These are phyloP conservation scores for Hanseniaspora thailandica DNA, from an alignment of 805 yeast genomes.

Conservation along the genomic window DNA sequence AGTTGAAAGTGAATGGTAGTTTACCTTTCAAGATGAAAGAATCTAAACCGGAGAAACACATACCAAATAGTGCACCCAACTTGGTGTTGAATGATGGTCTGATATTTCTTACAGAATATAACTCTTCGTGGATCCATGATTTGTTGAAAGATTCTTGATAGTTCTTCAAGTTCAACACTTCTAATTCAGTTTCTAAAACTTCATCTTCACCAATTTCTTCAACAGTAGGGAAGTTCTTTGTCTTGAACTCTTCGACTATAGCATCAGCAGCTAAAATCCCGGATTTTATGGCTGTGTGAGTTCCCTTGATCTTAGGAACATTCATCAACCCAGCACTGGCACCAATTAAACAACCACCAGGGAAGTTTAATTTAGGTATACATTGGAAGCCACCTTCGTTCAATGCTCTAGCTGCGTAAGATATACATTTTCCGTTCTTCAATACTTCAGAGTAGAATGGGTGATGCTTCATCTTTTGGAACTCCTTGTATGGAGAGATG, in stretches of 20 bases:
- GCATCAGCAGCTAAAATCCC: constrained; percentile 92
- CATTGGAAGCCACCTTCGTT: constrained; percentile 96
- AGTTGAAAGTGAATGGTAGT: constrained; percentile 79
- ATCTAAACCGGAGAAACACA: constrained; percentile 71
- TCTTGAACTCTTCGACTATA: constrained; percentile 43
- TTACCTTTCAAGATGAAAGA: constrained; percentile 67
- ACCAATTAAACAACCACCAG: constrained; percentile 93
- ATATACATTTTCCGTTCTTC: constrained; percentile 81
- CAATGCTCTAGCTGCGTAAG: constrained; percentile 91
- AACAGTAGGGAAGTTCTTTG: constrained; percentile 31
- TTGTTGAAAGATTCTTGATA: constrained; percentile 56
- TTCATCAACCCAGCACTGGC: constrained; percentile 94
- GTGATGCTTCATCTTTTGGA: constrained; percentile 86
- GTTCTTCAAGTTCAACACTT: constrained; percentile 36
- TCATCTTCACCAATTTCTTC: constrained; percentile 27
- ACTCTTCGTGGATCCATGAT: constrained; percentile 82
- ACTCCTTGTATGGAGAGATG: constrained; percentile 89
- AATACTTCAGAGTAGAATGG: constrained; percentile 66
- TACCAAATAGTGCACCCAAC: constrained; percentile 70
- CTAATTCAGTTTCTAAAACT: constrained; percentile 22
- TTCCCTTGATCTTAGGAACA: constrained; percentile 94
- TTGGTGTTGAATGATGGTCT: constrained; percentile 80
- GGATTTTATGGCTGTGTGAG: constrained; percentile 93
- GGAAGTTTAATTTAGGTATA: constrained; percentile 80
- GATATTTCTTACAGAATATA: constrained; percentile 74